Evolutionary conservation across 2,329 filamentous ascomycete genomes (phyloP), one percentile per base, ranked within the genome.

Genomic region (Phaeomoniella chlamydospora): DNA sequence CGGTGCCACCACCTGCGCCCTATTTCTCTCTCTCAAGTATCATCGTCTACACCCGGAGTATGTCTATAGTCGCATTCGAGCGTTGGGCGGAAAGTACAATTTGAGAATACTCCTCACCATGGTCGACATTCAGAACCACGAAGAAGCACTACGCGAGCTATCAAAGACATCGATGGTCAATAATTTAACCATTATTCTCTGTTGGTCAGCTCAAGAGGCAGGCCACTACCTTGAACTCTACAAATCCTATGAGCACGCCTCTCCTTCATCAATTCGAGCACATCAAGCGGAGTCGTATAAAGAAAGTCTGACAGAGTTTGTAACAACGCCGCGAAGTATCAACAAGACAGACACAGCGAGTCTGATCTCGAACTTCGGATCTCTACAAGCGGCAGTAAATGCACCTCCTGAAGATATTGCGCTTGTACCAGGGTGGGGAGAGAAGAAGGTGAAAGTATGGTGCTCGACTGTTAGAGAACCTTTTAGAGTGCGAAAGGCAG

Each of bases 41-140:
- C 90, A 98, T 58, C 84, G 88, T 17, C 70, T 98, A 36, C 90
- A 98, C 53, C 90, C 90, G 1, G 90, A 98, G 59, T 98, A 98
- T 64, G 85, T 98, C 49, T 96, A 96, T 63, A 86, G 80, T 15
- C 80, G 90, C 39, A 92, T 98, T 46, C 79, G 81, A 36, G 75
- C 77, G 34, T 66, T 98, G 3, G 82, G 82, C 35, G 83, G 82
- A 35, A 84, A 82, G 59, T 96, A 92, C 62, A 80, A 77, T 45
- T 70, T 98, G 14, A 82, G 90, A 33, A 70, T 98, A 36, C 62
- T 98, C 17, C 70, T 98, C 34, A 77, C 80, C 14, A 86, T 96
- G 74, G 87, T 96, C 16, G 90, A 98, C 56, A 94, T 98, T 36
- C 75, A 80, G 15, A 94, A 93, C 51, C 90, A 96, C 50, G 85